phyloP scores from a whole-genome alignment of 2,329 filamentous ascomycete species.

The Cercospora beticola region DNA sequence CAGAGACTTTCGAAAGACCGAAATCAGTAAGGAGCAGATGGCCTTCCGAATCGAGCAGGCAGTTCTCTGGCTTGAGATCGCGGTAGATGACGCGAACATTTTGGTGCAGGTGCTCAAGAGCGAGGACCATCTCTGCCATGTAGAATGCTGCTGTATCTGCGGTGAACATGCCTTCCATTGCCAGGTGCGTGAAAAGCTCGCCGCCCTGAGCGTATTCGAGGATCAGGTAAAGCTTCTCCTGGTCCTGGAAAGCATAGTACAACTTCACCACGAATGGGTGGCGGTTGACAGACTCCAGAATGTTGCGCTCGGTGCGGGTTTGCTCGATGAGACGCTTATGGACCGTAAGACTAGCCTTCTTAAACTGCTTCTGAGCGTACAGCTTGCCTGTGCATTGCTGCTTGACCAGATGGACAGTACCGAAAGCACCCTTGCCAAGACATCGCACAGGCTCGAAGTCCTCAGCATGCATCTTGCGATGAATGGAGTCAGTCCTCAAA shows the following conservation, averaged over 20 bases:
- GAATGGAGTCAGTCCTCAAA: conserved; percentile 52
- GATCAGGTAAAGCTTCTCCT: conserved; percentile 95
- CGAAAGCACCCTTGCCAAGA: conserved; percentile 93
- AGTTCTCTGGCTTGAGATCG: conserved; percentile 97
- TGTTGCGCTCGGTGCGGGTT: conserved; percentile 93
- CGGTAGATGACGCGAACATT: conserved; percentile 93
- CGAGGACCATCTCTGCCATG: conserved; percentile 97
- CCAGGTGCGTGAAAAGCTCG: conserved; percentile 93
- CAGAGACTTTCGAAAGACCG: conserved; percentile 89
- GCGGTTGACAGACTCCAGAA: conserved; percentile 91
- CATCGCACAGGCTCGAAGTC: conserved; percentile 91
- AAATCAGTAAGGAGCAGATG: conserved; percentile 96
- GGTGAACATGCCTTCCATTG: conserved; percentile 90
- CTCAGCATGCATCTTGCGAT: conserved; percentile 81
- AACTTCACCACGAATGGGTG: conserved; percentile 98
- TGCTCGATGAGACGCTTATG: conserved; percentile 96
- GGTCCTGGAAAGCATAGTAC: conserved; percentile 97
- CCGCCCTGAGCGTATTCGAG: conserved; percentile 97
- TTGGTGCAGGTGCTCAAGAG: conserved; percentile 87
- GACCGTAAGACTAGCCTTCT: conserved; percentile 91
- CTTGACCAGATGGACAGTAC: conserved; percentile 90
- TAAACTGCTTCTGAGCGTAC: conserved; percentile 98
- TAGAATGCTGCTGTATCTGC: conserved; percentile 91
- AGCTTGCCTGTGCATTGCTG: conserved; percentile 83
- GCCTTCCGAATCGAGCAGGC: conserved; percentile 84